Evolutionary conservation across 805 yeast genomes (phyloP).

Genomic region (Candida germanica): DNA sequence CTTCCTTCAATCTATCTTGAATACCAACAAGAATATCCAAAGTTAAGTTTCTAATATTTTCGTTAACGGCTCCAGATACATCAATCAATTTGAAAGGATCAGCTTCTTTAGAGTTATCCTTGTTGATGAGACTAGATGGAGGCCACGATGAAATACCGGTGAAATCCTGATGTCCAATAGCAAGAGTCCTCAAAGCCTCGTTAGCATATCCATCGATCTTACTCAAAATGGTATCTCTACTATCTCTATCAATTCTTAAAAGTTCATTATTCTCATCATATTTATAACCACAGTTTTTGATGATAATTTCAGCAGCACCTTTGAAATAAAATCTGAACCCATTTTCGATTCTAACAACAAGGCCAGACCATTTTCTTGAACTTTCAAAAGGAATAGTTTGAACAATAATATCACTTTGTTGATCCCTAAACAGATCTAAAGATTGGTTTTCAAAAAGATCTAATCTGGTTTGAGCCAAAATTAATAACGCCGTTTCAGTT

Average conservation of each 20-base stretch:
- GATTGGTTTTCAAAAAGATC: conserved; percentile 39
- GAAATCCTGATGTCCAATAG: conserved; percentile 80
- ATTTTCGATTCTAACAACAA: conserved; percentile 53
- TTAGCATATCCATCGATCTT: conserved; percentile 58
- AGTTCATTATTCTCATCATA: conserved; percentile 23
- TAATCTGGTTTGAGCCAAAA: conserved; percentile 60
- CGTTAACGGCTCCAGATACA: conserved; percentile 17
- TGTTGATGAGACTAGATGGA: conserved; percentile 44
- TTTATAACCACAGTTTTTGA: conserved; percentile 52
- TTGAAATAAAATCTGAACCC: conserved; percentile 67
- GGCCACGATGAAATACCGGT: conserved; percentile 57
- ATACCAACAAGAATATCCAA: conserved; percentile 84
- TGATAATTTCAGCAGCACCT: conserved; percentile 93
- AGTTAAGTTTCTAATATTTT: conserved; percentile 30
- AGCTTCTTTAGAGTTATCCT: conserved; percentile 17
- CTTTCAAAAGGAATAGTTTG: conserved; percentile 91
- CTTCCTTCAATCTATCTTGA: conserved; percentile 89
- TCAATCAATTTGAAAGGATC: conserved; percentile 29
- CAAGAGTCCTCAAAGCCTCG: conserved; percentile 82
- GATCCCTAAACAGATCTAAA: conserved; percentile 41
- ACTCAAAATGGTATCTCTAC: conserved; percentile 28
- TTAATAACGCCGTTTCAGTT: conserved; percentile 86
- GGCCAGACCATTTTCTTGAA: conserved; percentile 87
- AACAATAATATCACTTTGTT: conserved; percentile 36
- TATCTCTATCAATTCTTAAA: conserved; percentile 25